Evolutionary conservation across 2,329 filamentous ascomycete species (phyloP), one percentile per base, ranked within the genome.

Genomic region (Xylariaceae sp.): DNA sequence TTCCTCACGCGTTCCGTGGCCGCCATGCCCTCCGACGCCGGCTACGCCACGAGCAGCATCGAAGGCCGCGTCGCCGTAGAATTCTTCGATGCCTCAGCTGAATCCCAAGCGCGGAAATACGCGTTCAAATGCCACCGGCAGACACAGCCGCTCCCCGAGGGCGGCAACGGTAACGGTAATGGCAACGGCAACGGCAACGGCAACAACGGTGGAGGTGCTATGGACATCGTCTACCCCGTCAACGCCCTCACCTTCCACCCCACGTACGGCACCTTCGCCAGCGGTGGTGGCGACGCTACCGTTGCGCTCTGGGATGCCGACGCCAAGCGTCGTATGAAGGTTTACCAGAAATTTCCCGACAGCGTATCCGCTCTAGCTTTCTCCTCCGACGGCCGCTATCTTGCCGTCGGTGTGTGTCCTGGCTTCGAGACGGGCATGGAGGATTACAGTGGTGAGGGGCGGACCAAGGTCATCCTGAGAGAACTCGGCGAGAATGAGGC

Each of bases 41-140:
- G 94, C 4, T 99, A 97, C 70, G 91, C 92, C 7, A 92, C 88
- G 1, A 89, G 84, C 55, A 91, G 86, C 65, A 99, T 99, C 65
- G 94, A 99, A 70, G 94, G 94, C 3, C 85, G 94, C 64, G 91
- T 99, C 1, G 92, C 91, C 0, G 94, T 99, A 1, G 94, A 99
- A 72, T 97, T 91, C 89, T 97, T 99, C 70, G 94, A 97, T 68
- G 89, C 94, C 12, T 89, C 85, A 4, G 77, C 84, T 42, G 88
- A 92, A 70, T 91, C 88, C 3, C 91, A 97, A 74, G 87, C 88
- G 40, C 83, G 91, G 62, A 97, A 96, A 72, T 99, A 97, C 71
- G 94, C 94, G 11, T 99, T 99, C 82, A 99, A 99, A 73, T 99
- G 94, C 73, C 94, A 99, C 73, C 83, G 94, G 3, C 89, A 95